Evolutionary conservation across 495 filamentous ascomycete species (phyloP), one percentile per base, ranked within the genome.

Genomic region (Tetracladium setigerum): DNA sequence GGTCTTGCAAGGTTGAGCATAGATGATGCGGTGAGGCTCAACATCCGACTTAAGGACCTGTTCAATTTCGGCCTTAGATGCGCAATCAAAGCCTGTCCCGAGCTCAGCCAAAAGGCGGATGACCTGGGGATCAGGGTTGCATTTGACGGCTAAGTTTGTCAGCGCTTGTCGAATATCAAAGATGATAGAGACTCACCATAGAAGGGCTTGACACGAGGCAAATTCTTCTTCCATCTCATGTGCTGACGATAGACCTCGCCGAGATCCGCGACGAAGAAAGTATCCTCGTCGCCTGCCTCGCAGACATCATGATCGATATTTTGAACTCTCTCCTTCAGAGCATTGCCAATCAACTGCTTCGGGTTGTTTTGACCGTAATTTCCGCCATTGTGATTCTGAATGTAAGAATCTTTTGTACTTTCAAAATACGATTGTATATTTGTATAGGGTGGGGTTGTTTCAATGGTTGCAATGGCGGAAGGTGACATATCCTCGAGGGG

Each of bases 231-330:
- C 94, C 92, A 99, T 64, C 90, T 83, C 67, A 96, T 74, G 61
- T 97, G 92, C 78, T 99, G 92, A 63, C 92, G 87, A 71, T 97
- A 97, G 53, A 97, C 86, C 71, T 97, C 91, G 62, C 94, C 92
- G 67, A 99, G 82, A 70, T 99, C 92, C 53, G 86, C 90, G 50
- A 99, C 94, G 66, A 95, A 97, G 66, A 97, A 99, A 27, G 92
- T 81, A 73, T 96, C 92, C 67, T 97, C 92, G 48, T 87, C 90
- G 47, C 94, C 94, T 27, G 87, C 75, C 41, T 83, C 86, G 66
- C 94, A 97, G 47, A 66, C 69, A 55, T 96, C 86, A 48, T 83
- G 79, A 73, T 98, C 79, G 54, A 97, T 82, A 53, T 67, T 77
- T 49, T 86, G 77, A 43, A 95, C 82, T 47, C 86, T 88, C 53